Conservation (phyloP, 75 land plant species). For the Sequoiadendron giganteum region DNA sequence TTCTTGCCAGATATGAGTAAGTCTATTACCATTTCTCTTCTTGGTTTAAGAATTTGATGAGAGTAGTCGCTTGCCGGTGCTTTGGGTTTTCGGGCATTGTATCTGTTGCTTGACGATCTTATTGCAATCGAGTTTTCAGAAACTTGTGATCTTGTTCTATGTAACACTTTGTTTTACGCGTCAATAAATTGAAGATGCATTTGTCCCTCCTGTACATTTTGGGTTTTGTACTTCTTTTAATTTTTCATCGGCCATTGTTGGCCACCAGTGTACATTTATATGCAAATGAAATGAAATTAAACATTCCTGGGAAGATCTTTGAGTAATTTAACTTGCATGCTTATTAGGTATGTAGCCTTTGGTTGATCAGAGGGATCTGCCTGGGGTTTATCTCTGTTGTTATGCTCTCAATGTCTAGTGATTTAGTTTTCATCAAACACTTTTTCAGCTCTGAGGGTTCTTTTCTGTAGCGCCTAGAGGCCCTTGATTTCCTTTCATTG, state of each 20-base stretch:
- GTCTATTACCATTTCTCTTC: constrained; percentile 12
- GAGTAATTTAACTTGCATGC: not conserved
- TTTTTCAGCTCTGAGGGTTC: not conserved
- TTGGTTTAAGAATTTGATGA: not conserved
- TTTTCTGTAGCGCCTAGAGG: not conserved
- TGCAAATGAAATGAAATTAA: not conserved
- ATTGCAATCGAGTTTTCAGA: constrained; percentile 4
- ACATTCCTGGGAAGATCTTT: not conserved
- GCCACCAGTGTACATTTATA: not conserved
- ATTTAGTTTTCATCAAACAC: not conserved
- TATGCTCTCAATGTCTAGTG: not conserved
- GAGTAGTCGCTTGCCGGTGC: not conserved
- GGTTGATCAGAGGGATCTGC: not conserved
- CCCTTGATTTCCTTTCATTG: not conserved
- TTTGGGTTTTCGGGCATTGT: not conserved
- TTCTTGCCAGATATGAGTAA: constrained; percentile 84
- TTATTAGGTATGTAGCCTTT: not conserved
- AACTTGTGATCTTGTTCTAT: not conserved
- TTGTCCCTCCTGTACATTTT: not conserved
- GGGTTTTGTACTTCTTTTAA: not conserved
- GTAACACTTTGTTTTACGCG: not conserved
- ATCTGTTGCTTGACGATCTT: not conserved
- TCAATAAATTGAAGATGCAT: not conserved
- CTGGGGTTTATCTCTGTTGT: not conserved
- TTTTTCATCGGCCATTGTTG: not conserved